A percentile compares a stretch with the other conserved stretches of the same genome.
phyloP scores from a whole-genome alignment of 2,329 filamentous ascomycete species.

The Aspergillus aculeatinus region DNA sequence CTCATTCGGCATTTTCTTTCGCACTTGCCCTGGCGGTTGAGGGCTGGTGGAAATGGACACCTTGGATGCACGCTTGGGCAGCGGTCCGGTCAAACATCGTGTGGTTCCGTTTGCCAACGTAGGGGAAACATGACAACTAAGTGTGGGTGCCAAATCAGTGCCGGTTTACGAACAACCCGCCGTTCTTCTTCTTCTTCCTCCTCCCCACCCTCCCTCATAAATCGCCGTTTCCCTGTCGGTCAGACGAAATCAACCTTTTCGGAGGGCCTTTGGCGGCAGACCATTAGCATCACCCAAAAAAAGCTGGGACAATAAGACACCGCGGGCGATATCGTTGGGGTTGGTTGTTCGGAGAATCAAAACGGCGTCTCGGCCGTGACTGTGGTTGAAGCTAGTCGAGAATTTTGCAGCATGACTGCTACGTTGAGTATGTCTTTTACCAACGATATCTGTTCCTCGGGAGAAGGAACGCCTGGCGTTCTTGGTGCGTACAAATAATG shows the following conservation, averaged over 20 bases:
- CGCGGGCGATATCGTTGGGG: slow-evolving; percentile 3
- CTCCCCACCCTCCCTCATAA: neutral
- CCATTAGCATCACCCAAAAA: neutral
- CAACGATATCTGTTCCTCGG: slow-evolving; percentile 18
- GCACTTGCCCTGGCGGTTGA: neutral
- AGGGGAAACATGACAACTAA: slow-evolving; percentile 17
- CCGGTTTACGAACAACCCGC: slow-evolving; percentile 7
- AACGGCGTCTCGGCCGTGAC: slow-evolving; percentile 27
- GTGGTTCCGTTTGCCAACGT: slow-evolving; percentile 14
- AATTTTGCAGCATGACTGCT: slow-evolving; percentile 42
- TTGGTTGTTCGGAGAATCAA: slow-evolving; percentile 13
- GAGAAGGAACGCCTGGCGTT: slow-evolving; percentile 17
- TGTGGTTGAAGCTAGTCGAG: slow-evolving; percentile 29
- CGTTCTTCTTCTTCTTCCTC: slow-evolving; percentile 7
- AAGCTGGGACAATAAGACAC: neutral
- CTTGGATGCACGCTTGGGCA: slow-evolving; percentile 3
- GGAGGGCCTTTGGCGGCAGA: neutral
- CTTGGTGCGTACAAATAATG: slow-evolving; percentile 14
- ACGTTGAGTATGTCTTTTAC: slow-evolving; percentile 44
- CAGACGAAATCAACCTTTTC: neutral
- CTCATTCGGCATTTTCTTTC: neutral
- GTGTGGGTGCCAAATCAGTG: slow-evolving; percentile 11
- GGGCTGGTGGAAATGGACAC: slow-evolving; percentile 6
- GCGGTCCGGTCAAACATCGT: slow-evolving; percentile 3
- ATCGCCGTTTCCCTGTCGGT: slow-evolving; percentile 2